phyloP scores from a whole-genome alignment of 2,329 filamentous ascomycete species.

The Botrytis fabae region DNA sequence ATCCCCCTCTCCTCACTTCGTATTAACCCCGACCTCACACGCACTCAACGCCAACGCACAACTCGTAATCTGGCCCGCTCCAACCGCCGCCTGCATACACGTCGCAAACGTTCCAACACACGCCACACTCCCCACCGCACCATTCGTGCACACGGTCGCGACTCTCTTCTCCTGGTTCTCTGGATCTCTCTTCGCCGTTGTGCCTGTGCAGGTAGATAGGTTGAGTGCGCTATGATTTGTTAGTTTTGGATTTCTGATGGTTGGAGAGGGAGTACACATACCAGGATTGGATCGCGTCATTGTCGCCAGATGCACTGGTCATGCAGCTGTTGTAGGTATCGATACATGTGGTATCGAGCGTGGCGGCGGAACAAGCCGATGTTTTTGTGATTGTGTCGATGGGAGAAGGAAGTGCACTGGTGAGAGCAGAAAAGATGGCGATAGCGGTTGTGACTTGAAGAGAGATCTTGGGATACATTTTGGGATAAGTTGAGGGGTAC shows the following conservation, averaged over 20 bases:
- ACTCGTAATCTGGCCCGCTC: neutral
- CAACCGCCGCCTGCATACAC: neutral
- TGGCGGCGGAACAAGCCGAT: neutral
- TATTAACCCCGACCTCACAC: neutral
- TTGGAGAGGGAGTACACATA: neutral
- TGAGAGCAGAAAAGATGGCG: neutral
- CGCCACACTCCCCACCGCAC: neutral
- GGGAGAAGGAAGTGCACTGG: neutral
- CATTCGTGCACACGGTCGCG: neutral
- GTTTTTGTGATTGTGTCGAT: neutral
- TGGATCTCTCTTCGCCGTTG: neutral
- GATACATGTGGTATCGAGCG: neutral
- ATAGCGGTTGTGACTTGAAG: neutral
- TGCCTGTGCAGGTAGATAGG: neutral
- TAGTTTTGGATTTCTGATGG: neutral
- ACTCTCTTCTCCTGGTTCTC: neutral
- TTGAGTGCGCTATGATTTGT: neutral
- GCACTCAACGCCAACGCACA: constrained; percentile 1
- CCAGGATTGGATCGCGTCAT: neutral
- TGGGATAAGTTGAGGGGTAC: neutral
- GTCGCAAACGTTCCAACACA: neutral
- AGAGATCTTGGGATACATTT: neutral
- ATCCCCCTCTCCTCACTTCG: neutral
- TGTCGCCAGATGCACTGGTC: neutral
- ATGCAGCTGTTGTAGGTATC: neutral